phyloP scores from a whole-genome alignment of 139 green algal species.

The Penium margaritaceum region DNA sequence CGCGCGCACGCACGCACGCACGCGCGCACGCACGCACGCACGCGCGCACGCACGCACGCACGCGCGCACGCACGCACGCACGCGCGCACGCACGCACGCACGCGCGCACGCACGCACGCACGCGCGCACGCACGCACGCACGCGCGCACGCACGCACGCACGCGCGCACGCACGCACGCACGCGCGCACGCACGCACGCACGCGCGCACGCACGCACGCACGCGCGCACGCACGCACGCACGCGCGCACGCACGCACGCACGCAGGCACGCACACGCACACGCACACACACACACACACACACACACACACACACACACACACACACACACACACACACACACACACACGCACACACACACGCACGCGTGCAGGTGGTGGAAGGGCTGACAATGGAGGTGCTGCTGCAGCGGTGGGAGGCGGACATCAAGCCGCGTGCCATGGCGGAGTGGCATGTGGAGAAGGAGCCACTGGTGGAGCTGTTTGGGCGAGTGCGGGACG shows the following conservation, averaged over 20 bases:
- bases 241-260: neutral
- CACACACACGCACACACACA: too few species aligned
- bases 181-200: too few species aligned
- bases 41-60: too few species aligned
- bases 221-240: neutral
- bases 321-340: too few species aligned
- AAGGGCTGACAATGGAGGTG: neutral
- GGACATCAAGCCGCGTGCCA: slow-evolving; percentile 23
- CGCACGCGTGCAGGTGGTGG: slow-evolving; percentile 10
- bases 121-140: too few species aligned
- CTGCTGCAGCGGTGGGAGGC: slow-evolving; percentile 33
- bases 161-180: too few species aligned
- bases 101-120: too few species aligned
- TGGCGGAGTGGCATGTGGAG: slow-evolving; percentile 45
- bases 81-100: too few species aligned
- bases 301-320: neutral
- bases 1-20: too few species aligned
- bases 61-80: too few species aligned
- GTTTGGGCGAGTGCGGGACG: slow-evolving; percentile 83
- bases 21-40: too few species aligned
- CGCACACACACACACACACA: neutral
- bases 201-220: neutral
- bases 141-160: too few species aligned
- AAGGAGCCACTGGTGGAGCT: slow-evolving; percentile 64
- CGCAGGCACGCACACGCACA: neutral